Evolutionary conservation across 768 basidiomycete genomes (phyloP).

Genomic region (Amanita rubescens): DNA sequence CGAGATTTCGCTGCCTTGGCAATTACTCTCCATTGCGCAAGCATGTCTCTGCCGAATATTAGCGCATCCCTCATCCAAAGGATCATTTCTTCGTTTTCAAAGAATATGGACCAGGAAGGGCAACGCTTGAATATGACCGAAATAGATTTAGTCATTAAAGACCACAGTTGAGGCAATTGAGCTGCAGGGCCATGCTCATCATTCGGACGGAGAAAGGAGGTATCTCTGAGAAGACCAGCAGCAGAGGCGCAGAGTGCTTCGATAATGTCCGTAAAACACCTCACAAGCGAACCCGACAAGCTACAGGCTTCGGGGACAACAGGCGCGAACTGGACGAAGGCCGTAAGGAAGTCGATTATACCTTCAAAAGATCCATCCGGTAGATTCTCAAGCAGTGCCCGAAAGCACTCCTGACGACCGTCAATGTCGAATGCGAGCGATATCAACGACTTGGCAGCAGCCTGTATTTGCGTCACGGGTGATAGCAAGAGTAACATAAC

Average conservation of each 20-base stretch:
- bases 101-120: conserved; percentile 73
- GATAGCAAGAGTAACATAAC: conserved; percentile 72
- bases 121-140: conserved; percentile 82
- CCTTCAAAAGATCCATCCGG: conserved; percentile 65
- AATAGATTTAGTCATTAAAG: conserved; percentile 69
- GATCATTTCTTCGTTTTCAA: conserved; percentile 79
- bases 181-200: conserved; percentile 40
- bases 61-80: conserved; percentile 98
- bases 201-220: conserved; percentile 38
- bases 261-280: conserved; percentile 87
- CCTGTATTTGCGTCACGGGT: conserved; percentile 67
- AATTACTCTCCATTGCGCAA: conserved; percentile 74
- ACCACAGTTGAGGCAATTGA: conserved; percentile 70
- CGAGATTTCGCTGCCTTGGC: conserved; percentile 53
- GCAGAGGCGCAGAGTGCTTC: conserved; percentile 75
- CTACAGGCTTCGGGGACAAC: conserved; percentile 78
- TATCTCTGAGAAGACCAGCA: conserved; percentile 61
- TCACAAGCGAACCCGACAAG: conserved; percentile 84
- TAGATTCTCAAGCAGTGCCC: conserved; percentile 61
- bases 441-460: conserved; percentile 71
- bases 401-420: conserved; percentile 81
- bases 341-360: conserved; percentile 56
- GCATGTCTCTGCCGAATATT: conserved; percentile 83
- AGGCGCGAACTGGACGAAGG: conserved; percentile 56
- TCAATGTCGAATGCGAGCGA: conserved; percentile 88